A percentile compares a stretch with the other conserved stretches of the same genome.
Conservation (phyloP, 2,329 filamentous ascomycete species). For the Ophiostoma ips region DNA sequence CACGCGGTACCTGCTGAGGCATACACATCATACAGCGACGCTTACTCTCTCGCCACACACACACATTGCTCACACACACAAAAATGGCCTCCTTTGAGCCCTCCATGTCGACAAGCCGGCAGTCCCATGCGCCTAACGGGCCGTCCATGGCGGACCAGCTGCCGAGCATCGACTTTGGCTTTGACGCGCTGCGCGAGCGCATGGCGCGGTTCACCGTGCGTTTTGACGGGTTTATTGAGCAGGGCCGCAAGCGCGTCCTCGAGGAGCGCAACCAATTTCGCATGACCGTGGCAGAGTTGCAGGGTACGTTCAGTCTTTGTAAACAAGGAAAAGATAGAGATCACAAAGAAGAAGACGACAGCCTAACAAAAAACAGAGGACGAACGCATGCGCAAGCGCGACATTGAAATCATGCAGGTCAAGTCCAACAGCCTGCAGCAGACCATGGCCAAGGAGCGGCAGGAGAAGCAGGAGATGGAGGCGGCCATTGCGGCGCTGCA, state of each 20-base stretch:
- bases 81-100: slow-evolving; percentile 41
- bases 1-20: neutral
- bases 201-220: slow-evolving; percentile 85
- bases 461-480: slow-evolving; percentile 65
- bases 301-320: slow-evolving; percentile 65
- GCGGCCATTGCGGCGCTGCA: slow-evolving; percentile 43
- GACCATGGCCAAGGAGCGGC: slow-evolving; percentile 60
- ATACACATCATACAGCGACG: too few relatives aligned
- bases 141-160: slow-evolving; percentile 59
- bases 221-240: slow-evolving; percentile 91
- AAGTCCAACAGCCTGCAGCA: slow-evolving; percentile 59
- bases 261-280: slow-evolving; percentile 92
- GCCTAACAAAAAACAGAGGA: slow-evolving; percentile 51
- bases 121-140: slow-evolving; percentile 38
- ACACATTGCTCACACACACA: neutral
- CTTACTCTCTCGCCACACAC: too few relatives aligned
- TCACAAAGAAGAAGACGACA: too few relatives aligned
- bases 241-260: slow-evolving; percentile 73
- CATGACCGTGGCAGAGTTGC: slow-evolving; percentile 75
- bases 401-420: slow-evolving; percentile 68
- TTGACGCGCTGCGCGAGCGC: slow-evolving; percentile 85
- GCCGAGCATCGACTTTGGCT: slow-evolving; percentile 86
- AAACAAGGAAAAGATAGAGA: too few relatives aligned
- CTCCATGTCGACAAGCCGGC: slow-evolving; percentile 52
- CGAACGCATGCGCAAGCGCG: slow-evolving; percentile 74